phyloP scores from a whole-genome alignment of 2,329 filamentous ascomycete genomes.

The Fusarium chaquense region DNA sequence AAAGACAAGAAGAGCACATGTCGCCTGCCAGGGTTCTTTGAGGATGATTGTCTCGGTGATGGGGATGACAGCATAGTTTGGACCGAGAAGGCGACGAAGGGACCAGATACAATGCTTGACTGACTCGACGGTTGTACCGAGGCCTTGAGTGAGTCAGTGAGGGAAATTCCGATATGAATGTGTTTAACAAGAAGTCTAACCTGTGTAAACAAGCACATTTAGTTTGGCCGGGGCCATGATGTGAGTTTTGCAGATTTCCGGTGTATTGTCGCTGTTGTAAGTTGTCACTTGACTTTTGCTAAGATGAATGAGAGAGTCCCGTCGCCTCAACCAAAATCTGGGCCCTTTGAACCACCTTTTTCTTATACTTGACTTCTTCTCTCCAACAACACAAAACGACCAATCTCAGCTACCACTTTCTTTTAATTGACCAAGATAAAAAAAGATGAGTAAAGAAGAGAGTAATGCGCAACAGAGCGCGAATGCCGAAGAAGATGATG shows the following conservation, averaged over 20 bases:
- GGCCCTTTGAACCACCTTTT: constrained; percentile 42
- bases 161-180: background rate
- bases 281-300: constrained; percentile 44
- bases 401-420: background rate
- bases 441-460: constrained; percentile 65
- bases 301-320: constrained; percentile 16
- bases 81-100: constrained; percentile 84
- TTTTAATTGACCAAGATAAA: background rate
- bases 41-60: constrained; percentile 82
- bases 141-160: constrained; percentile 64
- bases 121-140: constrained; percentile 87
- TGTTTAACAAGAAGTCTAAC: constrained; percentile 57
- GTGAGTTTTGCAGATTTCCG: constrained; percentile 1
- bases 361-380: constrained; percentile 22
- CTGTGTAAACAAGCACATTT: constrained; percentile 94
- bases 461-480: constrained; percentile 55
- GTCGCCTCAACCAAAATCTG: constrained; percentile 41
- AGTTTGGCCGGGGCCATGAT: constrained; percentile 76
- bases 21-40: constrained; percentile 90
- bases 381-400: constrained; percentile 8
- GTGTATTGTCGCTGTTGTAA: background rate
- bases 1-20: constrained; percentile 90
- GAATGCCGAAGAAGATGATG: constrained; percentile 68
- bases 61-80: constrained; percentile 92
- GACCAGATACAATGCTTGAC: constrained; percentile 91